Percentiles rank a stretch among this genome's conserved stretches.
Evolutionary conservation across 164 flowering plant genomes (phyloP).

Genomic region (Stephania yunnanensis): DNA sequence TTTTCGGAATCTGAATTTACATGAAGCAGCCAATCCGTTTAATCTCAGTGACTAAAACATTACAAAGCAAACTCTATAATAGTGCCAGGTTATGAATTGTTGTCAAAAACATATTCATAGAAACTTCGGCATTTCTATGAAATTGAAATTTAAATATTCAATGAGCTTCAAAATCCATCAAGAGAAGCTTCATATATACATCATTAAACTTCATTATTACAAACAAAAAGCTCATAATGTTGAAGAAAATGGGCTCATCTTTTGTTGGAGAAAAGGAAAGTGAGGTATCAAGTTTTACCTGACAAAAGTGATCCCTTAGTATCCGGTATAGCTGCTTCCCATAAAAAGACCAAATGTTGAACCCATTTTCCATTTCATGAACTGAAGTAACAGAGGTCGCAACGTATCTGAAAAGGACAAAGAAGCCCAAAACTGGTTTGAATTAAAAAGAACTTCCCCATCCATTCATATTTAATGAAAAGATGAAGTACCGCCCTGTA

Average conservation of each 20-base stretch:
- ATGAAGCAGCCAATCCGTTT: neutral
- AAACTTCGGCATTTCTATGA: no score
- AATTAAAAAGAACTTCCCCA: neutral
- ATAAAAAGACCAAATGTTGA: conserved; percentile 90
- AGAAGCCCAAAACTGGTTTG: neutral
- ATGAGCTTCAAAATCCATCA: neutral
- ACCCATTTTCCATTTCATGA: conserved; percentile 98
- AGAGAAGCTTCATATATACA: neutral
- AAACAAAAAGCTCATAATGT: neutral
- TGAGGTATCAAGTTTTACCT: conserved; percentile 33
- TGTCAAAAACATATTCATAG: no score
- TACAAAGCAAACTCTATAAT: no score
- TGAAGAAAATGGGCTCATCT: no score
- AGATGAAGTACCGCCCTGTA: conserved; percentile 65
- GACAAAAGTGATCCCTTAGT: conserved; percentile 84
- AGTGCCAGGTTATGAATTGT: no score
- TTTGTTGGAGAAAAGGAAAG: neutral
- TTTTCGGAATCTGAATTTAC: neutral
- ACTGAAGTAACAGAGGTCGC: conserved; percentile 93
- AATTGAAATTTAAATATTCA: no score
- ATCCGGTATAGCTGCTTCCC: conserved; percentile 81
- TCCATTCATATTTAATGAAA: neutral
- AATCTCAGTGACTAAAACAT: neutral
- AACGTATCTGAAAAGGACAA: conserved; percentile 56
- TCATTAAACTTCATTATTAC: neutral